Base-by-base conservation (phyloP, 495 filamentous ascomycete species). In the Penicillium simplicissimum region DNA sequence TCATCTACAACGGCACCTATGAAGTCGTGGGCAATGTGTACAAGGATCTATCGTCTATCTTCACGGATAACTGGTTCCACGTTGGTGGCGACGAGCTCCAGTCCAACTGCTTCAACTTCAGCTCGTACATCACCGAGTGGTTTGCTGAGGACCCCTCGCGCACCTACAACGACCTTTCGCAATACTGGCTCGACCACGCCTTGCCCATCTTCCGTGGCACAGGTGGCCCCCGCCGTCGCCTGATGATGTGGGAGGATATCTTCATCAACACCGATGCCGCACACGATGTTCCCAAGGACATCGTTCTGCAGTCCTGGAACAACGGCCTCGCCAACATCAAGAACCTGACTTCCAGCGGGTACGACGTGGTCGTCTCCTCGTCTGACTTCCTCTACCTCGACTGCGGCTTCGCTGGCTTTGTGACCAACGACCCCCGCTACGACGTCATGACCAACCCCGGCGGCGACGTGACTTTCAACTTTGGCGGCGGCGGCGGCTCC, bases 191-290 rank as follows among this genome's bases (percentile, higher is more conserved):
- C 35, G 83, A 85, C 63, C 71, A 77, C 17, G 77, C 81, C 13
- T 59, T 84, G 19, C 83, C 83, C 19, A 84, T 84, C 65, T 85
- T 84, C 76, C 69, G 71, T 28, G 64, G 63, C 34, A 62, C 65
- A 13, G 64, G 67, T 28, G 17, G 67, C 35, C 15, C 68, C 0
- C 71, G 82, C 42, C 79, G 81, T 57, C 78, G 77, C 4, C 58
- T 85, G 4, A 67, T 84, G 61, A 84, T 86, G 81, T 86, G 83
- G 83, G 82, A 86, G 65, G 83, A 85, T 48, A 75, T 85, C 19
- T 60, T 70, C 25, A 68, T 81, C 19, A 76, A 73, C 3, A 61
- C 75, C 23, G 76, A 73, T n/a, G 67, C 72, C 38, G 81, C 79
- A 0, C 68, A 74, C 66, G 61, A 71, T 19, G 78, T 85, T 0